Base-by-base conservation (phyloP, 306 rosid species). In the Prunus mume region DNA sequence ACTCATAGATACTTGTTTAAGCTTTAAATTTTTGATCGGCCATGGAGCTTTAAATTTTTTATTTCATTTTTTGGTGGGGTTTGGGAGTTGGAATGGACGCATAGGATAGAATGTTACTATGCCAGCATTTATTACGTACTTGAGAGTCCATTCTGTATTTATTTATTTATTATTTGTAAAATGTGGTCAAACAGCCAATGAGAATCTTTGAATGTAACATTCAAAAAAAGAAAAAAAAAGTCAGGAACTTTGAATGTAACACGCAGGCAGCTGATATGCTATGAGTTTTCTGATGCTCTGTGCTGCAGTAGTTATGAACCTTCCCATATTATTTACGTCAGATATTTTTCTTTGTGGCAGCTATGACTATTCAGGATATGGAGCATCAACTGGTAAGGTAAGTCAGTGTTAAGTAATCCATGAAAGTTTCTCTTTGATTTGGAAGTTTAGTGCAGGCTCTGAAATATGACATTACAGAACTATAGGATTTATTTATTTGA, bases 311-410 rank as follows among this genome's bases (percentile, higher is more conserved):
- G 38, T 5, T 11, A 22, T 9, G 66, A 58, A 17, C 38, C 32
- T 74, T 74, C 71, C 73, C 62, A 12, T 65, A 62, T 57, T 46
- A 71, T 68, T 79, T 73, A 66, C 72, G 77, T 72, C 56, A 75
- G 69, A 62, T 47, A 61, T 66, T 78, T 28, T 83, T 83, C 70
- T 73, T 9, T 75, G 25, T 82, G 84, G 86, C 93, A 96, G 99
- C 86, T 96, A 96, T 69, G 99, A 96, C 85, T 96, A 93, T 82
- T 96, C 99, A 56, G 99, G 99, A 47, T 96, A 96, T 65, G 99
- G 99, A 79, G 91, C 90, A 65, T 96, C 98, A 41, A 78, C 93
- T 25, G 99, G 99, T 75, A 96, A 96, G 96, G 99, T 96, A 85
- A 82, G 24, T 22, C 24, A 22, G 97, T 76, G 50, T 70, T 61